These are phyloP conservation scores for Discostella stelligeroides DNA, from an alignment of 108 stramenopile species.

Conservation along the genomic window DNA sequence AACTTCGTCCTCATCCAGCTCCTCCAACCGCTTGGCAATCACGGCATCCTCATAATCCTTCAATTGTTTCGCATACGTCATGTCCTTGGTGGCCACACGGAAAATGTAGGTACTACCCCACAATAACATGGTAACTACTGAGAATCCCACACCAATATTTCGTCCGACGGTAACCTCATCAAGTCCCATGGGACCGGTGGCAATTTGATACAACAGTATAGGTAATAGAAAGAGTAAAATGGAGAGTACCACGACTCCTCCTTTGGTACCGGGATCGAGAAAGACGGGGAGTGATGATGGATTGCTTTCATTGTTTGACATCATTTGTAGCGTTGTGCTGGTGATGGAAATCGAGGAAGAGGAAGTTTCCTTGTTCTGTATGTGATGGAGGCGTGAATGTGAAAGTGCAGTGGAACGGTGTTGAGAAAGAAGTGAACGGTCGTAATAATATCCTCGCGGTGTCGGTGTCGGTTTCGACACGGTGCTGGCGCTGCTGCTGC, in stretches of 20 bases:
- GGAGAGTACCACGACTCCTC: slow-evolving; percentile 79
- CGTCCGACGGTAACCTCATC: slow-evolving; percentile 79
- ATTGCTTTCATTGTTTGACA: background rate
- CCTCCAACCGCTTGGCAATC: slow-evolving; percentile 94
- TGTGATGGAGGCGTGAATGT: too few relatives aligned
- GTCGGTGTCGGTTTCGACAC: too few relatives aligned
- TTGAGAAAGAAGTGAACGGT: too few relatives aligned
- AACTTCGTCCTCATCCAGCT: slow-evolving; percentile 94
- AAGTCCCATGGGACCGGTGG: slow-evolving; percentile 57
- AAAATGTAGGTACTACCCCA: slow-evolving; percentile 93
- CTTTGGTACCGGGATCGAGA: slow-evolving; percentile 86
- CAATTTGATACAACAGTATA: slow-evolving; percentile 66
- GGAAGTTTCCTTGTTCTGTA: too few relatives aligned
- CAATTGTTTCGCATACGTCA: slow-evolving; percentile 98
- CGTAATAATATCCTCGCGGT: too few relatives aligned
- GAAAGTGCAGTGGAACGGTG: too few relatives aligned
- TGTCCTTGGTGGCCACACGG: slow-evolving; percentile 95
- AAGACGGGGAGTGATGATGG: slow-evolving; percentile 63
- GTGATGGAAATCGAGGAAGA: too few relatives aligned
- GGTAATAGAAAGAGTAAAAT: slow-evolving; percentile 78
- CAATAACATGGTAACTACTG: slow-evolving; percentile 61
- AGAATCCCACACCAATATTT: slow-evolving; percentile 84
- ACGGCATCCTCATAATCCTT: slow-evolving; percentile 97
- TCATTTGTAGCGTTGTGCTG: background rate
- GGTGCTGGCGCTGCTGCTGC: too few relatives aligned